Evolutionary conservation across 176 grass and related monocot genomes (phyloP).

Genomic region (Bonia amplexicaulis): DNA sequence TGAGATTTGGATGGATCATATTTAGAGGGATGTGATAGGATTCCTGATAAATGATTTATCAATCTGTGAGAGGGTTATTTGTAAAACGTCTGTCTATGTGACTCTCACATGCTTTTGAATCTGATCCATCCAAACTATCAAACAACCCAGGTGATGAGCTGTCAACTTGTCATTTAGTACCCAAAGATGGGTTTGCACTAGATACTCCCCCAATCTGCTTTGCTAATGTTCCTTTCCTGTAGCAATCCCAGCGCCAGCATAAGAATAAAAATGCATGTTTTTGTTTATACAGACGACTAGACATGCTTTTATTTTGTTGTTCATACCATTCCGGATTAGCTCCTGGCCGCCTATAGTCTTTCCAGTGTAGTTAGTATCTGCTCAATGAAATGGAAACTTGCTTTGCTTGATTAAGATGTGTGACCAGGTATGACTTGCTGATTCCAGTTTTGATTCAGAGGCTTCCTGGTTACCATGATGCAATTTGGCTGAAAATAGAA

Average conservation of each 20-base stretch:
- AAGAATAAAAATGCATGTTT: neutral
- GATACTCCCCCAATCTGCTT: neutral
- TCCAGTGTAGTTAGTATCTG: neutral
- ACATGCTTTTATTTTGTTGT: neutral
- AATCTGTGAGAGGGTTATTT: neutral
- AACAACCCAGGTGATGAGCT: neutral
- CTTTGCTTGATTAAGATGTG: too few relatives aligned
- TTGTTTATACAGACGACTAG: neutral
- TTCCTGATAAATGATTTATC: neutral
- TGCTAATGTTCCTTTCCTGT: neutral
- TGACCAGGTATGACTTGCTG: neutral
- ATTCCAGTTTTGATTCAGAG: neutral
- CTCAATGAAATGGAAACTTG: neutral
- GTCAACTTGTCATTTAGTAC: neutral
- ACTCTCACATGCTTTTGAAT: neutral
- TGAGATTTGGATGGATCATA: neutral
- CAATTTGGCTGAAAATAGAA: neutral
- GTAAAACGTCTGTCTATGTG: neutral
- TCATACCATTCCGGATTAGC: neutral
- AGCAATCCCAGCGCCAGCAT: neutral
- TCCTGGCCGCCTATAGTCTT: neutral
- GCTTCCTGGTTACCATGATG: neutral
- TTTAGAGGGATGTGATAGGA: neutral
- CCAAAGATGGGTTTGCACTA: neutral
- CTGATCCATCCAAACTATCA: neutral